These are phyloP conservation scores for Posidonia oceanica DNA, from an alignment of 116 monocot genomes.

Conservation along the genomic window DNA sequence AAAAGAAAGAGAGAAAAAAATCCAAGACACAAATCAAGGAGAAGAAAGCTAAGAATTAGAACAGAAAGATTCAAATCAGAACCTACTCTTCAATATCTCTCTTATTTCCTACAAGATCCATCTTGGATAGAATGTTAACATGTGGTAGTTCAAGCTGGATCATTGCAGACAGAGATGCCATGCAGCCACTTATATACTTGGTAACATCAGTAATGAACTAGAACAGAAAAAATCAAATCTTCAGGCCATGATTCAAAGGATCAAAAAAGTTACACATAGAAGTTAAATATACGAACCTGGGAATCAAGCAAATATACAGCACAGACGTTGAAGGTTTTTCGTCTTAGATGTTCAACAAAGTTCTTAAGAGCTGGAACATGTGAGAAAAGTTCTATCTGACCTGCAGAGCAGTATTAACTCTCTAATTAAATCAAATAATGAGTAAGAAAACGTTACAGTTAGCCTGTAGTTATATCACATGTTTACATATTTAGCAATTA, in stretches of 20 bases:
- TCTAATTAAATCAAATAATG: neutral
- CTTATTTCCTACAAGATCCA: slow-evolving; percentile 77
- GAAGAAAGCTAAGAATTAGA: neutral
- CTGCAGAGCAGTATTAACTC: slow-evolving; percentile 16
- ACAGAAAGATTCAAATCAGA: neutral
- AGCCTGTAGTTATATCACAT: too few species aligned
- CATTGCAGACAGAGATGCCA: slow-evolving; percentile 98
- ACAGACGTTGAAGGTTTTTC: slow-evolving; percentile 92
- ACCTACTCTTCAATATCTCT: slow-evolving; percentile 67
- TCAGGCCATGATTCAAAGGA: neutral
- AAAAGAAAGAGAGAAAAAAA: slow-evolving; percentile 9
- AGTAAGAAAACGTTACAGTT: neutral
- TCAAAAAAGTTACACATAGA: neutral
- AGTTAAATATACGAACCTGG: slow-evolving; percentile 46
- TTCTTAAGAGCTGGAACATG: slow-evolving; percentile 88
- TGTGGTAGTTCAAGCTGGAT: slow-evolving; percentile 92
- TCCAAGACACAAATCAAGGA: slow-evolving; percentile 1
- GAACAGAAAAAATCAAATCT: neutral
- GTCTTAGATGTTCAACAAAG: slow-evolving; percentile 69
- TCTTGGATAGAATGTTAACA: slow-evolving; percentile 91
- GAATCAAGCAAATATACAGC: slow-evolving; percentile 94
- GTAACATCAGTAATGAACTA: slow-evolving; percentile 94
- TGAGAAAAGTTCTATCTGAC: slow-evolving; percentile 92
- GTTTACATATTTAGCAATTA: too few species aligned
- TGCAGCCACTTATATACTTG: slow-evolving; percentile 96